Evolutionary conservation across 176 grass and related monocot genomes (phyloP), one percentile per base, ranked within the genome.

Genomic region (Aechmea fasciata): DNA sequence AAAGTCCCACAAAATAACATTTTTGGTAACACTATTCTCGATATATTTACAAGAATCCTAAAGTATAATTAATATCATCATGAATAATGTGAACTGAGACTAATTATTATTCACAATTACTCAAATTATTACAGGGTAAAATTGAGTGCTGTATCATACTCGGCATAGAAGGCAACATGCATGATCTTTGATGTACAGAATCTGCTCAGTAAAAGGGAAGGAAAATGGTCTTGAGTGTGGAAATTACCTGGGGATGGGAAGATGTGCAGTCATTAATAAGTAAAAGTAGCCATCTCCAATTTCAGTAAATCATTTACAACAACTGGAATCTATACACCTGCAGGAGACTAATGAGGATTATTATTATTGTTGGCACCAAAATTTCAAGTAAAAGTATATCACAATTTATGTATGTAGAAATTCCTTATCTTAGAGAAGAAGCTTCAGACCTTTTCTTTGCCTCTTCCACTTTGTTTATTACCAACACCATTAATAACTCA

Each of bases 201-300:
- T 5, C 48, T 10, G 10, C 67, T 48, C 19, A 33, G 15, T 20
- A 28, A 55, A 53, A 0, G 50, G 24, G 23, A 50, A 1, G 11
- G 11, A 7, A 49, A 41, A 50, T 33, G 1, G 66, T 2, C 47
- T 2, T 49, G 64, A 20, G 33, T 50, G 10, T 41, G 26, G 2
- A 65, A 41, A 12, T 55, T 49, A 81, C 94, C 84, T 93, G 13
- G 94, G 87, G 28, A 99, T 85, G 65, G 87, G 33, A 41, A 41
- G 33, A 41, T 41, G 33, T 53, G 69, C 84, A 99, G 52, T 19
- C 79, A 23, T 75, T 33, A 6, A 33, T 33, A 6, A 33, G 29
- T 33, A 33, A 78, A 3, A 89, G 94, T 78, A 93, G 89, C 87
- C 94, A 99, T 79, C 89, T 81, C 89, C 89, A 2, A 93, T 63